Base-by-base conservation (phyloP, 805 yeast species). In the Huiozyma sinensis region DNA sequence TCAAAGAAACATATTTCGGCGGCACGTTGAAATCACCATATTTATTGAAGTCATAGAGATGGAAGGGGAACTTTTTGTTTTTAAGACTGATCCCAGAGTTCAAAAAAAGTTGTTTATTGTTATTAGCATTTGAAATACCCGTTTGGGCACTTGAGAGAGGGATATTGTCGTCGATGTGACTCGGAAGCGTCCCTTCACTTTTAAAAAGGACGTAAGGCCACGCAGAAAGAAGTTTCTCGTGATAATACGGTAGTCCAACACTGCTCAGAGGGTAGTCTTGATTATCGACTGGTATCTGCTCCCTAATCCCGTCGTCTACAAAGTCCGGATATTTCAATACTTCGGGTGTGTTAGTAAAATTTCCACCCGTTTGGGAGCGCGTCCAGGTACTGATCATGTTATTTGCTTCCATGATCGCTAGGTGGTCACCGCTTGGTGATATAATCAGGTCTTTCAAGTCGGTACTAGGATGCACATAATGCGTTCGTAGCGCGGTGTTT, bases 221-320 rank as follows among this genome's bases (percentile, higher is more conserved):
- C 10, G 85, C 81, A 0, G 96, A 87, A 7, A 89, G 67, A 12
- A 92, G 70, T 44, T 73, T 73, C 36, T 82, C 84, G 44, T 77
- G 77, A 60, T 87, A 92, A 54, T 80, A 86, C 0, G 98, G 97
- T 75, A 92, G 66, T 7, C 96, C 97, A 2, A 92, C 69, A 1
- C 77, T 57, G 40, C 79, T 81, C 45, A 90, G 68, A 0, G 96
- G 88, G 10, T 69, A 64, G 3, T 59, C 50, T 6, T 64, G 61
- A 35, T 70, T 69, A 47, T 81, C 79, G 5, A 71, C 58, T 1
- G 46, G 51, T 1, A 63, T 58, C 24, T 47, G 52, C 44, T 46
- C 55, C 46, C 45, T 38, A 12, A 53, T 39, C 41, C 69, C 52
- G 52, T 57, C 55, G 57, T 70, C 58, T 2, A 58, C 68, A 28